Conservation (phyloP, 345 rosid genomes). For the Citrus medica region DNA sequence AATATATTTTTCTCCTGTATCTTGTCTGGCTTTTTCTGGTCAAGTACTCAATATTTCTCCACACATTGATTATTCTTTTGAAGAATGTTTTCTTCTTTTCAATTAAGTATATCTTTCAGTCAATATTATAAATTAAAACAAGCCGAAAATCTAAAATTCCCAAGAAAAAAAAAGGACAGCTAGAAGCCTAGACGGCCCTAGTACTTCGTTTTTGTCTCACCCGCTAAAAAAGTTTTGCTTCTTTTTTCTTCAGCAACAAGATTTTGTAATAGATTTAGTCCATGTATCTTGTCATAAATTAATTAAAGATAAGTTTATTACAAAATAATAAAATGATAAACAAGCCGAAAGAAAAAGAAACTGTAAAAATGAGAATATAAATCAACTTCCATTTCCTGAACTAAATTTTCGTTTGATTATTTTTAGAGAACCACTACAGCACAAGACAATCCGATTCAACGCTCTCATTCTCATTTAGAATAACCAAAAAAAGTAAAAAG, state of each 20-base stretch:
- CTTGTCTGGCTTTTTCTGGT: constrained; percentile 28
- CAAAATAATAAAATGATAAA: too few relatives aligned
- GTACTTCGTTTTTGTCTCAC: background rate
- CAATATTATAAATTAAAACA: background rate
- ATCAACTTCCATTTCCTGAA: background rate
- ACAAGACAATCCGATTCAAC: too few relatives aligned
- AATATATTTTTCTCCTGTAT: background rate
- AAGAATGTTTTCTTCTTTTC: constrained; percentile 2
- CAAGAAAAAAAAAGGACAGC: background rate
- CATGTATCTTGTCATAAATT: background rate
- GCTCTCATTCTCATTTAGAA: too few relatives aligned
- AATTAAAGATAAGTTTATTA: too few relatives aligned
- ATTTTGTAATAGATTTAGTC: too few relatives aligned
- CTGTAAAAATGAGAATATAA: background rate
- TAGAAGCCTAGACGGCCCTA: background rate
- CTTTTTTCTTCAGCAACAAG: background rate
- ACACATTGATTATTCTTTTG: background rate
- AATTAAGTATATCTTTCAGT: background rate
- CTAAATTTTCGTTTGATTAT: background rate
- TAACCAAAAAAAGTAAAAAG: too few relatives aligned
- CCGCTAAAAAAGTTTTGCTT: background rate
- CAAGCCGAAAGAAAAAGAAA: background rate
- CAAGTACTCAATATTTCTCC: background rate
- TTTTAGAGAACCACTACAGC: too few relatives aligned
- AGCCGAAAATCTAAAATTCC: background rate